Percentiles rank a stretch among this genome's conserved stretches.
These are phyloP conservation scores for Pseudotsuga menziesii DNA, from an alignment of 75 land plant species.

Conservation along the genomic window DNA sequence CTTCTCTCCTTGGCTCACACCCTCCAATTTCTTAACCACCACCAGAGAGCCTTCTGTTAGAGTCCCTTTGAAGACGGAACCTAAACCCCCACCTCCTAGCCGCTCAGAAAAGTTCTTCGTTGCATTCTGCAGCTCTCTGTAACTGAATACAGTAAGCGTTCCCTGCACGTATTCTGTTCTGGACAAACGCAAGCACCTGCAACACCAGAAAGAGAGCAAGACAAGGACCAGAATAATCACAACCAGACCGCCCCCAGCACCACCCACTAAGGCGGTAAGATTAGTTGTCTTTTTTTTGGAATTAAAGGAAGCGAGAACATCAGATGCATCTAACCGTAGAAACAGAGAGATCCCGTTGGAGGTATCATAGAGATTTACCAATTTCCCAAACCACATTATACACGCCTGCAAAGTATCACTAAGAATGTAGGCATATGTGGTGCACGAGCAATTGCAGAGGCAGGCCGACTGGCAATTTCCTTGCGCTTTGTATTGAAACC, in stretches of 20 bases:
- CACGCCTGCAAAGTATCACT: background rate
- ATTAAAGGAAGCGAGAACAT: background rate
- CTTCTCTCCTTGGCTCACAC: slow-evolving; percentile 19
- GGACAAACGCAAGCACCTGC: too few relatives aligned
- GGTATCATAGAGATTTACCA: background rate
- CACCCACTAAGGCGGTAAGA: too few relatives aligned
- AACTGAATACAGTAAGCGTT: slow-evolving; percentile 13
- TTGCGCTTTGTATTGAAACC: background rate
- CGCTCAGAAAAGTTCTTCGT: slow-evolving; percentile 15
- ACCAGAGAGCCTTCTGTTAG: too few relatives aligned
- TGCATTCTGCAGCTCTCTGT: slow-evolving; percentile 13
- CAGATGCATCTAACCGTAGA: background rate
- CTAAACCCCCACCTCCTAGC: slow-evolving; percentile 9
- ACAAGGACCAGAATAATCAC: too few relatives aligned
- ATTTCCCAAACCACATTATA: background rate
- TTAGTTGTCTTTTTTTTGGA: too few relatives aligned
- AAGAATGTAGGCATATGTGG: background rate
- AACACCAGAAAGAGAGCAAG: too few relatives aligned
- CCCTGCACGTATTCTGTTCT: background rate
- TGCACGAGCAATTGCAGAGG: slow-evolving; percentile 14
- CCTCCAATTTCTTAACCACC: slow-evolving; percentile 23
- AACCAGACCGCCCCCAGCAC: too few relatives aligned
- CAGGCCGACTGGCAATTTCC: background rate
- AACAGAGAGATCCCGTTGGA: background rate
- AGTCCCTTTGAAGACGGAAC: too few relatives aligned